Conservation (phyloP, 1,284 basidiomycete genomes). For the Xerocomus amazonicus region DNA sequence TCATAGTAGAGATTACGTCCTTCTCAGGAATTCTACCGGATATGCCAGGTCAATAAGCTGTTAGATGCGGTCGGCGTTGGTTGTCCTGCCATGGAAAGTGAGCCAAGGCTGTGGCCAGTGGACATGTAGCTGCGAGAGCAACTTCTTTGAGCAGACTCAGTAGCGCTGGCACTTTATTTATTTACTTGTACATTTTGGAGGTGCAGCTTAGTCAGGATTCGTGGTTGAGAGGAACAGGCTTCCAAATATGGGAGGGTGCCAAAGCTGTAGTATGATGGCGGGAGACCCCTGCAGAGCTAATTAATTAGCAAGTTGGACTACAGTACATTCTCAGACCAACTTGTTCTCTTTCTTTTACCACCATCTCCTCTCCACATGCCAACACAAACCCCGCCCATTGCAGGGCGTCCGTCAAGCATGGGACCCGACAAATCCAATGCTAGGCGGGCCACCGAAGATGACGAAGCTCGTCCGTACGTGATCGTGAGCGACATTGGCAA, state of each 20-base stretch:
- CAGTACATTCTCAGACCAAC: conserved; percentile 1
- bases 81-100: too few species aligned
- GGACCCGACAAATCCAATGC: conserved; percentile 23
- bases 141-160: too few species aligned
- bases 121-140: too few species aligned
- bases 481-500: conserved; percentile 73
- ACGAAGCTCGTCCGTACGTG: conserved; percentile 70
- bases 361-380: conserved; percentile 15
- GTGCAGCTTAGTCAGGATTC: too few species aligned
- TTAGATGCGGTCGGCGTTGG: too few species aligned
- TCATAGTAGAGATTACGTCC: too few species aligned
- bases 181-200: too few species aligned
- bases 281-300: conserved; percentile 27
- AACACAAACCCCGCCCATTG: conserved; percentile 13
- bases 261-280: conserved; percentile 21
- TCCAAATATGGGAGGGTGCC: conserved; percentile 20
- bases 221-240: conserved; percentile 22
- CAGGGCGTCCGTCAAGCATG: conserved; percentile 23
- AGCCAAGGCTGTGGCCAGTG: too few species aligned
- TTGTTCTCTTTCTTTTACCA: conserved; percentile 13
- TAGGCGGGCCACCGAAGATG: conserved; percentile 45
- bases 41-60: too few species aligned
- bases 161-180: too few species aligned
- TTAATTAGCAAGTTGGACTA: conserved; percentile 16
- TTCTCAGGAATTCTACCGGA: too few species aligned